A percentile compares a stretch with the other conserved stretches of the same genome.
Evolutionary conservation across 73 alveolate species (phyloP).

Genomic region (Paramecium sexaurelia): DNA sequence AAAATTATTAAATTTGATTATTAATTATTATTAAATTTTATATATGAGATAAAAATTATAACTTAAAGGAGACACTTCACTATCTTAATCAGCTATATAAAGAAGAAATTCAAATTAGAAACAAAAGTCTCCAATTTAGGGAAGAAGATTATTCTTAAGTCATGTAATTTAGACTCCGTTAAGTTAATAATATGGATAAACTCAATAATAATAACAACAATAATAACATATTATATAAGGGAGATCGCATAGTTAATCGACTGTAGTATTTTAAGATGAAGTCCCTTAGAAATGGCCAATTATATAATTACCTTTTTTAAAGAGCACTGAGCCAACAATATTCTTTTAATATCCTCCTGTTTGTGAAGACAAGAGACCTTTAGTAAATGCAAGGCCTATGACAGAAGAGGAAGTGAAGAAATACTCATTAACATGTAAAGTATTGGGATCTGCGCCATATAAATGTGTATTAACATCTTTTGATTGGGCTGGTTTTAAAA

Average conservation of each 20-base stretch:
- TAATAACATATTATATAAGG: not conserved
- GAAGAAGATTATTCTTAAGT: constrained; percentile 5
- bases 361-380: constrained; percentile 40
- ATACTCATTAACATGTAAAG: constrained; percentile 43
- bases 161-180: constrained; percentile 16
- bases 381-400: constrained; percentile 17
- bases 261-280: not conserved
- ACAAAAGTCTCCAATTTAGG: not conserved
- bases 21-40: not conserved
- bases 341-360: constrained; percentile 46
- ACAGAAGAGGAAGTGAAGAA: constrained; percentile 56
- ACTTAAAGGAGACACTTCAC: constrained; percentile 13
- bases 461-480: constrained; percentile 65
- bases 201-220: not conserved
- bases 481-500: constrained; percentile 65
- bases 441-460: constrained; percentile 64
- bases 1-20: constrained; percentile 19
- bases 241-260: constrained; percentile 29
- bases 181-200: constrained; percentile 4
- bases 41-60: constrained; percentile 30
- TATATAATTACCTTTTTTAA: not conserved
- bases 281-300: not conserved
- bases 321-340: constrained; percentile 25
- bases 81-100: not conserved
- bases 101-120: constrained; percentile 6